Base-by-base conservation (phyloP, 2,329 filamentous ascomycete species). In the Colletotrichum zoysiae region DNA sequence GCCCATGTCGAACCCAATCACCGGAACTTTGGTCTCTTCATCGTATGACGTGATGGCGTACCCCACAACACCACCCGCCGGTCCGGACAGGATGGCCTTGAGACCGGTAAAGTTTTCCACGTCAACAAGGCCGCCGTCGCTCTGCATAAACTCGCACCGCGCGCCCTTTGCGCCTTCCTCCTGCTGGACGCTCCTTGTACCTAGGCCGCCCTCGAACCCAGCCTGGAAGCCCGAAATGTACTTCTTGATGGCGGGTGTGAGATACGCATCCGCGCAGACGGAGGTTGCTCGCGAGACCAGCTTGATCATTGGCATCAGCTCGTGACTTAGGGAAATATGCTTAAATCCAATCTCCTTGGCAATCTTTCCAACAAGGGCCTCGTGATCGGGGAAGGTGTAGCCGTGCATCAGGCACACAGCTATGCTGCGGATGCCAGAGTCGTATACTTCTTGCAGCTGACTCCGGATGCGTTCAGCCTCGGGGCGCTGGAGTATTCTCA, bases 1-100 rank as follows among this genome's bases (percentile, higher is more conserved):
- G 48, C 94, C 94, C 95, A 98, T 98, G 76, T 98, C 95, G 77
- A 98, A 98, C 0, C 95, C 95, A 77, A 98, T 97, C 5, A 98
- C 93, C 0, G 95, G 94, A 0, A 89, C 94, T 78, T 91, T 93
- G 5, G 94, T 96, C 62, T 92, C 86, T 0, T 92, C 88, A 75
- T 98, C 95, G 79, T 96, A 98, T 1, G 93, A 96, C 0, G 95
- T 98, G 26, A 95, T 90, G 23, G 95, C 95, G 80, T 97, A 97
- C 5, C 95, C 95, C 0, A 97, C 95, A 0, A 97, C 95, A 51
- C 95, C 95, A 42, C 95, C 95, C n/a, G 95, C 95, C 1, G 95
- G 95, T 0, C 95, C 95, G 0, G 94, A 97, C 2, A 98, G 80
- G 71, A 98, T 97, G 2, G 94, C 94, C 76, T 92, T 91, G 5